Conservation (phyloP, 1,139 yeast species). For the Candida freyschussii region DNA sequence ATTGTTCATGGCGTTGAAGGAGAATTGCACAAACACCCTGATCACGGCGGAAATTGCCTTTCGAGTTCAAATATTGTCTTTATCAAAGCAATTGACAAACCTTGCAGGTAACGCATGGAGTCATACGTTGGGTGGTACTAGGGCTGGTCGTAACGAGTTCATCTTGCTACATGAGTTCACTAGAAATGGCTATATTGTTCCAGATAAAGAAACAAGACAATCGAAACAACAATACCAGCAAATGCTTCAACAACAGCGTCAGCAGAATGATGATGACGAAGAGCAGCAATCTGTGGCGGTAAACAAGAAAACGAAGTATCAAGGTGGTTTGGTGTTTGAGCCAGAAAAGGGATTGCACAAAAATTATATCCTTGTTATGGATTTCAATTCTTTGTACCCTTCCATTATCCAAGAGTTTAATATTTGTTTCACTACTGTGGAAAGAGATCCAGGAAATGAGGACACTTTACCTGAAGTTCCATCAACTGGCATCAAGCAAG, state of each 20-base stretch:
- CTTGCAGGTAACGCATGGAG: constrained; percentile 99
- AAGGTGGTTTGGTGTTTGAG: constrained; percentile 96
- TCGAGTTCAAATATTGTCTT: constrained; percentile 76
- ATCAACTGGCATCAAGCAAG: constrained; percentile 50
- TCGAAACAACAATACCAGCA: constrained; percentile 38
- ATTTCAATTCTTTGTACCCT: constrained; percentile 95
- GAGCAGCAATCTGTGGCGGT: constrained; percentile 28
- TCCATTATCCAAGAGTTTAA: constrained; percentile 96
- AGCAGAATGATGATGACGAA: constrained; percentile 26
- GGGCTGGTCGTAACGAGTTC: constrained; percentile 95
- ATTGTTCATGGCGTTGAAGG: constrained; percentile 65
- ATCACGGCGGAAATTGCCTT: constrained; percentile 77
- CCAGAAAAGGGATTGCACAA: constrained; percentile 95
- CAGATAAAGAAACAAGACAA: constrained; percentile 69
- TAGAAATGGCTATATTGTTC: constrained; percentile 75
- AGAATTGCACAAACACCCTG: constrained; percentile 61
- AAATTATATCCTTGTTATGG: constrained; percentile 89
- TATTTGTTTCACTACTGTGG: constrained; percentile 94
- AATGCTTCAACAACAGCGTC: constrained; percentile 31
- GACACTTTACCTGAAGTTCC: constrained; percentile 75
- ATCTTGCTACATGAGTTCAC: constrained; percentile 90
- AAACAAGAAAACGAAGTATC: constrained; percentile 66
- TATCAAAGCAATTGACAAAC: constrained; percentile 87
- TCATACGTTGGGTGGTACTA: constrained; percentile 87
- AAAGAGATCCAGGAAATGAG: constrained; percentile 58